Base-by-base conservation (phyloP, 331 rosid genomes). In the Acacia pycnantha region DNA sequence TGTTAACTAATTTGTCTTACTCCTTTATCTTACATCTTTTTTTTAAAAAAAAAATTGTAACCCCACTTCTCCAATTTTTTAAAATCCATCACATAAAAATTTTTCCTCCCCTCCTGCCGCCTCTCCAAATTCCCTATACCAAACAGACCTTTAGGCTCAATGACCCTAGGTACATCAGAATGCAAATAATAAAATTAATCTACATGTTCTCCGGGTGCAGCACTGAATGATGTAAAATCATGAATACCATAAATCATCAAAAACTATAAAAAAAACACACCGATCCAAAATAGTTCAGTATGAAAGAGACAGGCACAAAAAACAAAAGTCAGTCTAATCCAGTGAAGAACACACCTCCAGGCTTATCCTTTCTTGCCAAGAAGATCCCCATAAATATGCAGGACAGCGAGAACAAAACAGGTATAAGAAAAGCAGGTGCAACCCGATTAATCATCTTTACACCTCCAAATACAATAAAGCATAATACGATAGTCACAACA, bases 381-480 rank as follows among this genome's bases (percentile, higher is more conserved):
- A 84, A 70, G 73, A 96, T 73, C 85, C 99, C 99, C 59, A 94
- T 16, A 76, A 84, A 92, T 82, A 96, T 96, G 95, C 94, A 90
- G 77, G 87, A 4, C 53, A 96, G 80, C 5, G 99, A 96, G 89
- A 96, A 87, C 82, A 96, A 51, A 80, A 94, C 99, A 67, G 99
- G 95, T 78, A 96, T 81, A 65, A 96, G 98, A 86, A 96, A 94
- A 66, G 99, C 97, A 70, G 99, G 99, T 0, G 99, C 99, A 82
- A 96, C 99, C 90, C 98, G 90, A 83, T 96, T 96, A 81, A 96
- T 96, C 83, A 96, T 96, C 88, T 91, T 96, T 81, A 94, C 99
- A 67, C 99, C 99, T 81, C 99, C 99, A 88, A 96, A 96, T 79
- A 96, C 99, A 87, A 96, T 81, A 87, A 96, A 94, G 95, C 98